Evolutionary conservation across 768 basidiomycete genomes (phyloP).

Genomic region (Lanmaoa pseudosensibilis): DNA sequence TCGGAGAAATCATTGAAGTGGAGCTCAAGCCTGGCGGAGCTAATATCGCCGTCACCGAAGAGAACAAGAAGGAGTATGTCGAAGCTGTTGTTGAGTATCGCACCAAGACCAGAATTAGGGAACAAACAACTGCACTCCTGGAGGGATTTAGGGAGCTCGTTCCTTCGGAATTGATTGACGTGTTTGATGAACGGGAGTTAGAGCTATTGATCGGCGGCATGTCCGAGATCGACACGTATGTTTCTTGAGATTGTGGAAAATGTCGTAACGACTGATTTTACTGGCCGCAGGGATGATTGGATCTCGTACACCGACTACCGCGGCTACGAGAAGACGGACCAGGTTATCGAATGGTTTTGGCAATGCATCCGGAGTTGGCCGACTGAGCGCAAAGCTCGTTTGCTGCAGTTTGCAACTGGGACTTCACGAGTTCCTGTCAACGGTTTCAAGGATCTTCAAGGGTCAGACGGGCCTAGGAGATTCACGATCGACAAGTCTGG

Average conservation of each 20-base stretch:
- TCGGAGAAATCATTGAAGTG: slow-evolving; percentile 67
- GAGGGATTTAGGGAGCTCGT: slow-evolving; percentile 83
- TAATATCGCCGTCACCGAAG: slow-evolving; percentile 62
- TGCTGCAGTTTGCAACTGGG: slow-evolving; percentile 87
- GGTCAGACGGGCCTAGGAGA: slow-evolving; percentile 86
- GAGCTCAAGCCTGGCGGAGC: slow-evolving; percentile 66
- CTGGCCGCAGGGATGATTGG: slow-evolving; percentile 71
- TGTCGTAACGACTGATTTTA: background rate
- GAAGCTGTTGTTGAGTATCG: slow-evolving; percentile 79
- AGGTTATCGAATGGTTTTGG: slow-evolving; percentile 97
- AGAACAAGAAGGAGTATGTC: slow-evolving; percentile 79
- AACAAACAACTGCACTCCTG: slow-evolving; percentile 85
- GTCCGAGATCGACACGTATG: slow-evolving; percentile 86
- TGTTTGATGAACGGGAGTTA: slow-evolving; percentile 89
- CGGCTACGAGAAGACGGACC: slow-evolving; percentile 81
- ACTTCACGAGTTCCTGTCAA: slow-evolving; percentile 87
- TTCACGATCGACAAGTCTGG: slow-evolving; percentile 97
- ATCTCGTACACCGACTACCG: slow-evolving; percentile 93
- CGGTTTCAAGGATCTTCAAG: slow-evolving; percentile 93
- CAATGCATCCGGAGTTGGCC: slow-evolving; percentile 90
- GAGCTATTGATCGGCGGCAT: slow-evolving; percentile 91
- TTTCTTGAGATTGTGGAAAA: slow-evolving; percentile 5
- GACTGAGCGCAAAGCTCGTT: slow-evolving; percentile 79
- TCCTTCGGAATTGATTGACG: slow-evolving; percentile 78
- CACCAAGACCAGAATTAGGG: slow-evolving; percentile 76